Percentiles rank a stretch among this genome's conserved stretches.
phyloP scores from a whole-genome alignment of 1,139 yeast species.

The Suhomyces maxii region DNA sequence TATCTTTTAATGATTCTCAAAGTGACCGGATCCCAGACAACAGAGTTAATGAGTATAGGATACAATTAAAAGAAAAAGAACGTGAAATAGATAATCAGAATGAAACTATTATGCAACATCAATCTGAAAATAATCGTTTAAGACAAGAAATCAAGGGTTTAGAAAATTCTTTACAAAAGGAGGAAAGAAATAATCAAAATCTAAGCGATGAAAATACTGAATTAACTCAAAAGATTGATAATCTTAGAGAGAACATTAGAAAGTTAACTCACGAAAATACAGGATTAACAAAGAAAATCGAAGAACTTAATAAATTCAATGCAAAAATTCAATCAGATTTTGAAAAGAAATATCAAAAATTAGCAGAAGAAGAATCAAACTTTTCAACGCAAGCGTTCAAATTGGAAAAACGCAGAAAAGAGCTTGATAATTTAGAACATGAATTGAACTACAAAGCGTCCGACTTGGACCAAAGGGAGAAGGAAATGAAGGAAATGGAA shows the following conservation, averaged over 20 bases:
- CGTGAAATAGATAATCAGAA: not conserved
- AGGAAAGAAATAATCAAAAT: not conserved
- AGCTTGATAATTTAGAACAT: slow-evolving; percentile 6
- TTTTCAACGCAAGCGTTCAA: not conserved
- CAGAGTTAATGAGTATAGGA: slow-evolving; percentile 1
- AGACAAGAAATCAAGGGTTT: not conserved
- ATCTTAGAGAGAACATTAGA: not conserved
- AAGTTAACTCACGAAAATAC: not conserved
- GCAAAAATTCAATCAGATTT: not conserved
- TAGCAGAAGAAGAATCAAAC: slow-evolving; percentile 1
- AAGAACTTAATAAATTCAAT: not conserved
- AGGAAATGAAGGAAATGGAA: slow-evolving; percentile 6
- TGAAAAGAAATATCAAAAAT: not conserved
- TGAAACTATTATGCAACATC: not conserved
- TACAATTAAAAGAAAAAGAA: not conserved
- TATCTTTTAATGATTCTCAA: not conserved
- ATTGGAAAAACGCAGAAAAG: slow-evolving; percentile 4
- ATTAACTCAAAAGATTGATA: not conserved
- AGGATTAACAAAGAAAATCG: not conserved
- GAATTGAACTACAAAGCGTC: slow-evolving; percentile 7
- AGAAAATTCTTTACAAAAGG: not conserved
- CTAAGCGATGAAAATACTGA: not conserved
- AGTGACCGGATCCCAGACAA: not conserved
- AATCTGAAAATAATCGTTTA: not conserved
- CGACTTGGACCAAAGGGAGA: slow-evolving; percentile 11